These are phyloP conservation scores for Pichia nakasei DNA, from an alignment of 805 yeast genomes.

Conservation along the genomic window DNA sequence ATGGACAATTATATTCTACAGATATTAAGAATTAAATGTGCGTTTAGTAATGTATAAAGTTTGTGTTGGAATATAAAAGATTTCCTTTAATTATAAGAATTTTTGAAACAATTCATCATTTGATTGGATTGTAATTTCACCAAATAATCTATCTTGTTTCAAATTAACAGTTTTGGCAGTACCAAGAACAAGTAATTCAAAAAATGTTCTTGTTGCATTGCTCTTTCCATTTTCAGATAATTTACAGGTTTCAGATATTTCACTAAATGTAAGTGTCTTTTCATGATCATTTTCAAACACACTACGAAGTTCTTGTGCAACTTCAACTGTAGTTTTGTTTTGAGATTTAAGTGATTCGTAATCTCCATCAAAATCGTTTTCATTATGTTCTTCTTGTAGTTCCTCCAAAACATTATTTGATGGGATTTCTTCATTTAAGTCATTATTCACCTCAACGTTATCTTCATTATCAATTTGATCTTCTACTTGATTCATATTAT, in stretches of 20 bases:
- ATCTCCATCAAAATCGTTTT: conserved; percentile 17
- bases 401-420: background rate
- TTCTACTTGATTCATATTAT: too few species aligned
- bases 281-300: conserved; percentile 1
- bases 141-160: conserved; percentile 52
- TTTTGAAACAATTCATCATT: conserved; percentile 12
- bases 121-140: conserved; percentile 41
- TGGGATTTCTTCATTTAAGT: background rate
- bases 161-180: conserved; percentile 62
- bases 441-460: too few species aligned
- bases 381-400: background rate
- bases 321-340: conserved; percentile 42
- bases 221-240: conserved; percentile 34
- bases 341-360: conserved; percentile 16
- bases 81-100: conserved; percentile 12
- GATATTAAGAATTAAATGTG: background rate
- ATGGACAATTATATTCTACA: conserved; percentile 10
- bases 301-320: conserved; percentile 39
- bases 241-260: conserved; percentile 22
- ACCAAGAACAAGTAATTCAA: conserved; percentile 75
- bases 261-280: conserved; percentile 3
- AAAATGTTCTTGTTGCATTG: conserved; percentile 67
- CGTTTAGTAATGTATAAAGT: too few species aligned
- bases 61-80: background rate
- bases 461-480: background rate